These are phyloP conservation scores for Russula ochroleuca DNA, from an alignment of 768 basidiomycete species.

Conservation along the genomic window DNA sequence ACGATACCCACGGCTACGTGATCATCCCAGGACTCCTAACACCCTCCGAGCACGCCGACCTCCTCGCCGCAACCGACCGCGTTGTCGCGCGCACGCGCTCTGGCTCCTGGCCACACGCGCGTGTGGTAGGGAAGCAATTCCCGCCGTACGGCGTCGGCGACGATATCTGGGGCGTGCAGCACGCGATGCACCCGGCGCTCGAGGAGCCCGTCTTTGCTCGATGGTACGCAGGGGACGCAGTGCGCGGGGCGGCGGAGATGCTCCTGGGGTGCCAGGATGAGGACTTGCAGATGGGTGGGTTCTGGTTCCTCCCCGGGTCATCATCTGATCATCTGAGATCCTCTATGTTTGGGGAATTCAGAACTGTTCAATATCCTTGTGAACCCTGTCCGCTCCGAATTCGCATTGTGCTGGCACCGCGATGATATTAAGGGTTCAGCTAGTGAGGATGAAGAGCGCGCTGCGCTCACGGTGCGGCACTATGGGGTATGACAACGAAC, in stretches of 20 bases:
- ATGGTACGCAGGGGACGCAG: conserved; percentile 60
- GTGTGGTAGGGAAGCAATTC: conserved; percentile 75
- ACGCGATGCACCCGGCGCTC: conserved; percentile 75
- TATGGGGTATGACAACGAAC: conserved; percentile 47
- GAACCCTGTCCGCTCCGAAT: conserved; percentile 58
- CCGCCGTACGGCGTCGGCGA: conserved; percentile 61
- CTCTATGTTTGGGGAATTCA: conserved; percentile 29
- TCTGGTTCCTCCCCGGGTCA: neutral
- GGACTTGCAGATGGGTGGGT: conserved; percentile 69
- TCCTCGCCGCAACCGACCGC: conserved; percentile 50
- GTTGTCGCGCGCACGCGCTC: conserved; percentile 43
- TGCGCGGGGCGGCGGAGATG: conserved; percentile 43
- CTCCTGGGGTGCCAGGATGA: conserved; percentile 55
- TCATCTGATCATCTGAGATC: no score
- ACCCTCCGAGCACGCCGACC: conserved; percentile 36
- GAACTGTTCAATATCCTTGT: conserved; percentile 76
- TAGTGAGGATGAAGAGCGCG: conserved; percentile 53
- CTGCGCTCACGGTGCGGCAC: conserved; percentile 55
- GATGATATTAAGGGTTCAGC: conserved; percentile 66
- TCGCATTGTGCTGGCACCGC: conserved; percentile 76
- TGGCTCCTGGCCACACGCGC: conserved; percentile 60
- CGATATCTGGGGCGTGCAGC: conserved; percentile 80
- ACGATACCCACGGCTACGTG: conserved; percentile 64
- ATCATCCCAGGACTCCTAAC: conserved; percentile 55
- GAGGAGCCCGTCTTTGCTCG: conserved; percentile 53